Conservation (phyloP, 2,329 filamentous ascomycete species). For the Aspergillus flavus region DNA sequence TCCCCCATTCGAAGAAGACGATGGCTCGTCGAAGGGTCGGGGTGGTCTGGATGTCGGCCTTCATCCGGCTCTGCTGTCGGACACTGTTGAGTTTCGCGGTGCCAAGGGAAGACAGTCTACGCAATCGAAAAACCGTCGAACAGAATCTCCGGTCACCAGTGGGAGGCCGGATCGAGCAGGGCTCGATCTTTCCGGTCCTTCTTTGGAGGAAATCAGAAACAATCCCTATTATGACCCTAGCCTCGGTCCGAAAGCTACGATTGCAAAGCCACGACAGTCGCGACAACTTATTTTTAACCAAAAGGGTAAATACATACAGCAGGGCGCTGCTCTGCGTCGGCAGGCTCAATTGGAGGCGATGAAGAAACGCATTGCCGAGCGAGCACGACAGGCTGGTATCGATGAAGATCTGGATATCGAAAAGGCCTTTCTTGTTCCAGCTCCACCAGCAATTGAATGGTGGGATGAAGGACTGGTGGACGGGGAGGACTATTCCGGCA, state of each 20-base stretch:
- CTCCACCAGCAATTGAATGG: slow-evolving; percentile 90
- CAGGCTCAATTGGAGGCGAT: slow-evolving; percentile 90
- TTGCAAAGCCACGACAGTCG: slow-evolving; percentile 66
- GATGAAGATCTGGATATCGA: slow-evolving; percentile 89
- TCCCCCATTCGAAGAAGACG: slow-evolving; percentile 52
- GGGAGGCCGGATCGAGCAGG: slow-evolving; percentile 50
- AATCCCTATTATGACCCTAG: slow-evolving; percentile 85
- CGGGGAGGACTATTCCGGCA: slow-evolving; percentile 71
- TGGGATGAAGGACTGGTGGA: slow-evolving; percentile 90
- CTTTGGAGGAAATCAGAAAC: slow-evolving; percentile 60
- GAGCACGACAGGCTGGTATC: slow-evolving; percentile 85
- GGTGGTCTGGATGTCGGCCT: slow-evolving; percentile 75
- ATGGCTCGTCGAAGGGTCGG: slow-evolving; percentile 52
- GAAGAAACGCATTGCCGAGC: slow-evolving; percentile 88
- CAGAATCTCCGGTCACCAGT: slow-evolving; percentile 43
- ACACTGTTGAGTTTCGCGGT: slow-evolving; percentile 49
- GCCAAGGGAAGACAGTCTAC: slow-evolving; percentile 45
- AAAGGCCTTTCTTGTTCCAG: slow-evolving; percentile 82
- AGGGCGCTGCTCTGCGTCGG: slow-evolving; percentile 83
- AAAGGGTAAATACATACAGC: slow-evolving; percentile 95
- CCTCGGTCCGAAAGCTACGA: slow-evolving; percentile 60
- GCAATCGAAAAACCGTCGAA: slow-evolving; percentile 56
- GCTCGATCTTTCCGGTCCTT: slow-evolving; percentile 61
- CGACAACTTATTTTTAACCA: slow-evolving; percentile 86
- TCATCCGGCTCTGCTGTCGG: slow-evolving; percentile 70